Conservation (phyloP, 2,329 filamentous ascomycete genomes). For the Sporothrix phasma region DNA sequence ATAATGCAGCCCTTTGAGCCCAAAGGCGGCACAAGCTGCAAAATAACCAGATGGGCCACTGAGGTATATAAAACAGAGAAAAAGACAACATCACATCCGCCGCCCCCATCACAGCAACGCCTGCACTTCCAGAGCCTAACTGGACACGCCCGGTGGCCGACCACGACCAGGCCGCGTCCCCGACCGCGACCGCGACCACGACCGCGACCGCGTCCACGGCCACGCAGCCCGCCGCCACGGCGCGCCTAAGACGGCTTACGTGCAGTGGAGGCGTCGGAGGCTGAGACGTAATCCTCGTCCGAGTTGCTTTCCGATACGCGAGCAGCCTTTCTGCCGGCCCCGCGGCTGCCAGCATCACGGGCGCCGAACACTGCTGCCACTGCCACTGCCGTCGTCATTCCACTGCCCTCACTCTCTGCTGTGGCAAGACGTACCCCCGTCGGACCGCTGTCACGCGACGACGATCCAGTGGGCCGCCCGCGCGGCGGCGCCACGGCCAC, state of each 20-base stretch:
- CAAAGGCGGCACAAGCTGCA: not conserved
- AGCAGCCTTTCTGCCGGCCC: no score
- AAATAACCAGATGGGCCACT: no score
- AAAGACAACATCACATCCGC: not conserved
- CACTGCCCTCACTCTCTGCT: slow-evolving; percentile 21
- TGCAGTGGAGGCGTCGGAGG: not conserved
- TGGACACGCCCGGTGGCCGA: slow-evolving; percentile 6
- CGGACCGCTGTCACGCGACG: slow-evolving; percentile 17
- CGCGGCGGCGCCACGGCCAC: not conserved
- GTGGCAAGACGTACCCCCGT: slow-evolving; percentile 28
- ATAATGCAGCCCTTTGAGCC: no score
- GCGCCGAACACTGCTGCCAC: not conserved
- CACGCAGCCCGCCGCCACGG: slow-evolving; percentile 12
- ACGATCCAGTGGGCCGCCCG: not conserved
- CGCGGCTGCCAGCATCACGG: no score
- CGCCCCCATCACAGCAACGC: not conserved
- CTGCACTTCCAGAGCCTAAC: not conserved
- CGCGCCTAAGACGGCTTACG: slow-evolving; percentile 8
- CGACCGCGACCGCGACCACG: slow-evolving; percentile 15
- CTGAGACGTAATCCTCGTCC: not conserved
- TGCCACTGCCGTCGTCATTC: not conserved
- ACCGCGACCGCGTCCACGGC: slow-evolving; percentile 15
- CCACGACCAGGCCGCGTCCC: slow-evolving; percentile 16
- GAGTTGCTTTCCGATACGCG: not conserved
- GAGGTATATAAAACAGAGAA: not conserved